Evolutionary conservation across 495 filamentous ascomycete genomes (phyloP), one percentile per base, ranked within the genome.

Genomic region (Penicillium egyptiacum): DNA sequence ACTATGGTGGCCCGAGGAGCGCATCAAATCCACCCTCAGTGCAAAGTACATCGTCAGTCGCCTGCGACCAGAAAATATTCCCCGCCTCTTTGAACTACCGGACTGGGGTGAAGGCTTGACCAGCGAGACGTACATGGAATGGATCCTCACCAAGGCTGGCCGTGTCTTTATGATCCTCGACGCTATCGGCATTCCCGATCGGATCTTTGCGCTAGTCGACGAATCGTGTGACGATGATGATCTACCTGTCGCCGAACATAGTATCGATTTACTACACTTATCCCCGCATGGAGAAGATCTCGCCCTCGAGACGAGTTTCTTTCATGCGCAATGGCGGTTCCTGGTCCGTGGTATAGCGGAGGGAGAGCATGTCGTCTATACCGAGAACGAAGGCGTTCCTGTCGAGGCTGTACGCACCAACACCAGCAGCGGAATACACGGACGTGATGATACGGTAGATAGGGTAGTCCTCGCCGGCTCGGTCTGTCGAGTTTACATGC

Each of bases 51-150:
- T 95, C 56, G 75, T 84, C 56, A 81, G 79, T 37, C 84, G 87
- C 52, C 78, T 91, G 19, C 76, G 81, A n/a, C 81, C 84, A 12
- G 79, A 85, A 14, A 83, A 87, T 67, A 79, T 86, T 55, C 71
- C 81, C 30, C 79, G 80, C 25, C 76, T 97, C 16, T 85, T 94
- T 64, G 76, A 80, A 44, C 85, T 86, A 0, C 73, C 92, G 35
- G 81, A 81, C 17, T 96, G 94, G 73, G 92, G 91, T n/a, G 91
- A 92, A 65, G 89, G 87, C 12, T 70, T 97, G 60, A 96, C 92
- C 2, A 89, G 91, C 63, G 87, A 90, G 60, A 95, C 91, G 1
- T 98, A 96, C 65, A 86, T 90, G 71, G 92, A 96, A 61, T 95
- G 90, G 89, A 95, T 98, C 56, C 76, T 95, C 49, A 75, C 87